Percentiles rank a stretch among this genome's conserved stretches.
Evolutionary conservation across 2,329 filamentous ascomycete species (phyloP).

Genomic region (Acephala macrosclerotiorum): DNA sequence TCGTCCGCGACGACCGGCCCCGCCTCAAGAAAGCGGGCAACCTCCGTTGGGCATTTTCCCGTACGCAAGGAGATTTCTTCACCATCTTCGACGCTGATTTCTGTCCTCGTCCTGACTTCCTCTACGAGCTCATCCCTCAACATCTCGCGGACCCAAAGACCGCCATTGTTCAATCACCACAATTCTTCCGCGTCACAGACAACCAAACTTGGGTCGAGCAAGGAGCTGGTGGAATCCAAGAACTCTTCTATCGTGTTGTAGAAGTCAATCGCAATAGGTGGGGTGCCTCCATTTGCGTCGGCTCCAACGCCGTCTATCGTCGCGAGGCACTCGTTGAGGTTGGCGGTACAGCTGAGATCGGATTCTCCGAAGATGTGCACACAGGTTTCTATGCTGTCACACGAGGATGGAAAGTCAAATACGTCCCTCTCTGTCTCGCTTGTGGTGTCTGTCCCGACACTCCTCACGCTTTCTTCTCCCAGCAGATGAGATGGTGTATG

Average conservation of each 20-base stretch:
- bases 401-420: slow-evolving; percentile 25
- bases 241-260: slow-evolving; percentile 24
- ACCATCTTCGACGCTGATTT: slow-evolving; percentile 25
- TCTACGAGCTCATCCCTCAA: slow-evolving; percentile 19
- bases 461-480: slow-evolving; percentile 22
- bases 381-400: slow-evolving; percentile 23
- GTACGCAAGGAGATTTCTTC: slow-evolving; percentile 19
- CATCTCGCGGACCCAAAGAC: slow-evolving; percentile 21
- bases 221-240: slow-evolving; percentile 22
- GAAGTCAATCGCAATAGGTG: slow-evolving; percentile 25
- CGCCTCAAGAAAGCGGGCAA: slow-evolving; percentile 24
- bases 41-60: slow-evolving; percentile 22
- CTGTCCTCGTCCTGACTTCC: slow-evolving; percentile 20
- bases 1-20: slow-evolving; percentile 20
- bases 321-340: slow-evolving; percentile 21
- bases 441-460: slow-evolving; percentile 24
- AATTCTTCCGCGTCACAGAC: slow-evolving; percentile 22
- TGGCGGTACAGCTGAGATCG: slow-evolving; percentile 23
- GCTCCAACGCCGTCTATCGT: slow-evolving; percentile 21
- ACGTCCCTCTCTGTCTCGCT: slow-evolving; percentile 21
- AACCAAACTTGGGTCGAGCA: slow-evolving; percentile 21
- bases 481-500: slow-evolving; percentile 26
- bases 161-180: slow-evolving; percentile 19
- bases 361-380: slow-evolving; percentile 23
- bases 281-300: slow-evolving; percentile 24